Evolutionary conservation across 805 yeast species (phyloP), one percentile per base, ranked within the genome.

Genomic region (Teunomyces kruisii): DNA sequence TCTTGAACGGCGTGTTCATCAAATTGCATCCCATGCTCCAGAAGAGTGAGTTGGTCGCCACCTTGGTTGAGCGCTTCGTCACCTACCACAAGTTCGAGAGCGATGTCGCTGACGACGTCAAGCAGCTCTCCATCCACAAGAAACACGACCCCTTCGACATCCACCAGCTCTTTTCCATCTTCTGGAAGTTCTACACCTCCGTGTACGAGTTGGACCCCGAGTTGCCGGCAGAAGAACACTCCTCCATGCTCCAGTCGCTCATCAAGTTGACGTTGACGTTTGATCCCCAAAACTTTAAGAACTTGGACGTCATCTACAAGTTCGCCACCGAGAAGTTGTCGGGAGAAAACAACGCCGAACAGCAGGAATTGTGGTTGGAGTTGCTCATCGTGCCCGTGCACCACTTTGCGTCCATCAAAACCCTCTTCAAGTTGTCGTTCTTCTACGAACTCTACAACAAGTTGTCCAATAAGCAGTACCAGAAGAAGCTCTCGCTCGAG

Each of bases 61-160:
- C 91, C 0, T 72, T 94, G 58, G 81, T 92, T 43, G 84, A 85
- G 36, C 76, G 97, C 48, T 74, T 88, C 44, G 73, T 85, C 6
- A 75, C 72, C 31, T 84, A 73, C 59, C 63, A 62, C 35, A 59
- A 62, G 27, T 58, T 46, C 40, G 63, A 58, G 38, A 47, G 42
- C 9, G 64, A 58, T 32, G 74, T 71, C 43, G 51, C 59, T 16
- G 62, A 27, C 35, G 41, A 37, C 10, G 30, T 13, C 6, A 22
- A 64, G 32, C 53, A 57, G 32, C 40, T 37, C 17, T 37, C 40
- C 2, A n/a, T 37, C 7, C 19, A 8, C 22, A 30, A 16, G 39
- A 40, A 35, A 3, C 22, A 6, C 22, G 22, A 19, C 22, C 22
- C 22, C 17, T 39, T 26, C 24, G 36, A 42, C n/a, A 42, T 28